Evolutionary conservation across 306 rosid genomes (phyloP).

Genomic region (Vigna nakashimae): DNA sequence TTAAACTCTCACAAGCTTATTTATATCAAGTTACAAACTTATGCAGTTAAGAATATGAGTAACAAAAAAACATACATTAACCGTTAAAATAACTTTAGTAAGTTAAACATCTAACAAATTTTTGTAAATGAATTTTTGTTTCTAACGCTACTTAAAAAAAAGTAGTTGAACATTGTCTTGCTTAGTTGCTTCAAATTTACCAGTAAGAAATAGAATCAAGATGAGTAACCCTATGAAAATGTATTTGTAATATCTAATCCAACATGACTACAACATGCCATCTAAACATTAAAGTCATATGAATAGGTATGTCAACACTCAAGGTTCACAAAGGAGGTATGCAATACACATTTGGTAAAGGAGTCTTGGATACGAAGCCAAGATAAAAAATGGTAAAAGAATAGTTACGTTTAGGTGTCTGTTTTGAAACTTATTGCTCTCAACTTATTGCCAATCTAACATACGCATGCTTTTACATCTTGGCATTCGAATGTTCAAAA

Average conservation of each 20-base stretch:
- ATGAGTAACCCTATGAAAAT: background rate
- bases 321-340: too few species aligned
- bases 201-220: slow-evolving; percentile 20
- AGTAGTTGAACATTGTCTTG: background rate
- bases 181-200: slow-evolving; percentile 23
- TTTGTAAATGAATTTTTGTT: background rate
- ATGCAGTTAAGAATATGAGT: background rate
- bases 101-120: background rate
- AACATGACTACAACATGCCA: too few species aligned
- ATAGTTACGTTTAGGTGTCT: too few species aligned
- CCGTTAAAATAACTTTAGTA: background rate
- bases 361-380: too few species aligned
- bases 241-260: too few species aligned
- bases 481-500: background rate
- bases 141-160: background rate
- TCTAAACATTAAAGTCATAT: too few species aligned
- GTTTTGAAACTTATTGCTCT: background rate
- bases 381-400: too few species aligned
- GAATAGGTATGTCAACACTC: too few species aligned
- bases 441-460: background rate
- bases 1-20: background rate
- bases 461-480: background rate
- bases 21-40: slow-evolving; percentile 6
- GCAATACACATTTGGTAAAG: too few species aligned
- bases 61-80: background rate